Percentiles rank a stretch among this genome's conserved stretches.
Evolutionary conservation across 768 basidiomycete genomes (phyloP).

Genomic region (Mycena rosella): DNA sequence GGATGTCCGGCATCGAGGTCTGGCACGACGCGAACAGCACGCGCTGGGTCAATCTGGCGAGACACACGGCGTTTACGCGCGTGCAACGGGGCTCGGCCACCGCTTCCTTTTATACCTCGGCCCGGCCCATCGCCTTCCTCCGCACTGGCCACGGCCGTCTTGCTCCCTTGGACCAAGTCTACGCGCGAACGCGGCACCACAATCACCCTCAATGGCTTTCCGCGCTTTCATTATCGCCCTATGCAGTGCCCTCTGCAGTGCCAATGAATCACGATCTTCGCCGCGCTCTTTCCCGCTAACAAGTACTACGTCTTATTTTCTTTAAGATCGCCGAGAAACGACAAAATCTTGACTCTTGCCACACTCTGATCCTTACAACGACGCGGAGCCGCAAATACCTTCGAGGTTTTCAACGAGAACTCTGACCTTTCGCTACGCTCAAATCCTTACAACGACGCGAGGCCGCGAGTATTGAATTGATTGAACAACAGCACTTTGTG

Average conservation of each 20-base stretch:
- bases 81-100: conserved; percentile 47
- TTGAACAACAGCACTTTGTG: too few species aligned
- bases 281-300: conserved; percentile 26
- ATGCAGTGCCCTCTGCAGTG: conserved; percentile 27
- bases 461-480: too few species aligned
- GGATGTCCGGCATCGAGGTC: conserved; percentile 50
- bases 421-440: too few species aligned
- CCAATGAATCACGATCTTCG: conserved; percentile 41
- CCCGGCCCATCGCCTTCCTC: conserved; percentile 41
- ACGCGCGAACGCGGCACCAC: conserved; percentile 32
- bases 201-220: conserved; percentile 37
- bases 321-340: too few species aligned
- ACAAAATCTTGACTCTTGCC: too few species aligned
- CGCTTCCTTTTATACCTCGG: conserved; percentile 53
- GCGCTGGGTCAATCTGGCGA: conserved; percentile 38
- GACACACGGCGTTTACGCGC: conserved; percentile 19
- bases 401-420: too few species aligned
- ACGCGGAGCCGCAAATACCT: too few species aligned
- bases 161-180: conserved; percentile 52
- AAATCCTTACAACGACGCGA: too few species aligned
- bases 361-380: too few species aligned
- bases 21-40: conserved; percentile 55
- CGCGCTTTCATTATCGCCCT: too few species aligned
- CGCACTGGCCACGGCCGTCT: conserved; percentile 31
- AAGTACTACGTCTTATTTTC: too few species aligned